These are phyloP conservation scores for Rosa rugosa DNA, from an alignment of 306 rosid species.

Conservation along the genomic window DNA sequence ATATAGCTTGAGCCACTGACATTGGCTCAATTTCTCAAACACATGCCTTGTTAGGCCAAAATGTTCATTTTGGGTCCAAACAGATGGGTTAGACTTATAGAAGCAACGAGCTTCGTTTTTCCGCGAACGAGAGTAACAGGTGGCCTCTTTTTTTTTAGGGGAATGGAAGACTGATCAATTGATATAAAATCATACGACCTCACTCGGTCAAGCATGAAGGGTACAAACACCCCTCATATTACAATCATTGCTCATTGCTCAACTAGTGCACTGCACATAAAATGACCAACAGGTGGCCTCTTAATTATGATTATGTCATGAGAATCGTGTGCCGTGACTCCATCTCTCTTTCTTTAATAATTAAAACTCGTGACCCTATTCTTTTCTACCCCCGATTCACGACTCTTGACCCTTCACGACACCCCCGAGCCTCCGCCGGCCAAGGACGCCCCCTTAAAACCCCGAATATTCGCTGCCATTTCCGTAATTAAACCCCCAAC, in stretches of 20 bases:
- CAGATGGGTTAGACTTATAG: no score
- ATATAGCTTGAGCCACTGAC: no score
- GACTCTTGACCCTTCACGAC: neutral
- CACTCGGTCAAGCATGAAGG: no score
- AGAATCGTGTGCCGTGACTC: neutral
- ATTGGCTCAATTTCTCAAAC: no score
- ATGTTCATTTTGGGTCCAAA: no score
- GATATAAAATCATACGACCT: no score
- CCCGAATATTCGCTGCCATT: constrained; percentile 23
- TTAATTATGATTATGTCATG: neutral
- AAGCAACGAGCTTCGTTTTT: neutral
- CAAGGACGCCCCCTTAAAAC: neutral
- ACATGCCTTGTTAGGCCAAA: no score
- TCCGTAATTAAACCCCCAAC: neutral
- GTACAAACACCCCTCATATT: no score
- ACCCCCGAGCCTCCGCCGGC: neutral
- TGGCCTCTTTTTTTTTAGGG: no score
- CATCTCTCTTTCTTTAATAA: neutral
- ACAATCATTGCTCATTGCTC: no score
- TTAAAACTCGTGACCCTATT: neutral
- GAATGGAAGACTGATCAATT: no score
- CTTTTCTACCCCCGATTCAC: neutral
- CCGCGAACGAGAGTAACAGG: neutral
- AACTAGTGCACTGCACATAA: no score
- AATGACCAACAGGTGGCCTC: neutral